Evolutionary conservation across 768 basidiomycete species (phyloP), one percentile per base, ranked within the genome.

Genomic region (Termitomyces heimii): DNA sequence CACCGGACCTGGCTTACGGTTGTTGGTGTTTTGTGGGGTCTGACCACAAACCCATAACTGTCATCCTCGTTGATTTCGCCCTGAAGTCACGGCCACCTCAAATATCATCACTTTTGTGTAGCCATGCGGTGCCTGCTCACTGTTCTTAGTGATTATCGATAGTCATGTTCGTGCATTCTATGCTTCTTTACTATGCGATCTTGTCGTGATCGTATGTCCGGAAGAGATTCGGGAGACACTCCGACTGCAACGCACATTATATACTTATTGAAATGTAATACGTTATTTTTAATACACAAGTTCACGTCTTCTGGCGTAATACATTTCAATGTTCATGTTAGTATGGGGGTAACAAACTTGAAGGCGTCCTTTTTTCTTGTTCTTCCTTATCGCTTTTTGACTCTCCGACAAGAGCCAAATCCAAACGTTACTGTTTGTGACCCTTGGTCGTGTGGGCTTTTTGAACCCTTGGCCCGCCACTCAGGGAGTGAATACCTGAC

Each of bases 401-500:
- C 78, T 80, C 79, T 80, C 80, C 79, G 79, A 80, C 79, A 35
- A 55, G n/a, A 54, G 55, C 55, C 67, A 62, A 59, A 57, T 45
- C 60, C 53, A 56, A n/a, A 60, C 49, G 47, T 57, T 54, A 59
- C 57, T 57, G 53, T 61, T 29, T 63, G 55, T 60, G 53, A 60
- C 58, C 40, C 65, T 67, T 64, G 65, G 65, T 64, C 34, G 34
- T 39, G 10, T 16, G 50, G 50, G 50, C 57, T 42, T 45, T n/a
- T 56, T 53, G 60, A 48, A 56, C 59, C 53, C 58, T 58, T n/a
- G n/a, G 45, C 28, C 57, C 18, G 49, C 48, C 46, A 45, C 54
- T 53, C 24, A 44, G 55, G 60, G 56, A 46, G 56, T 42, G 37
- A 42, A 62, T 26, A 55, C 55, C 35, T 22, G 52, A 58, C 54